Conservation (phyloP, 2,329 filamentous ascomycete species). For the Aspergillus alliaceus region DNA sequence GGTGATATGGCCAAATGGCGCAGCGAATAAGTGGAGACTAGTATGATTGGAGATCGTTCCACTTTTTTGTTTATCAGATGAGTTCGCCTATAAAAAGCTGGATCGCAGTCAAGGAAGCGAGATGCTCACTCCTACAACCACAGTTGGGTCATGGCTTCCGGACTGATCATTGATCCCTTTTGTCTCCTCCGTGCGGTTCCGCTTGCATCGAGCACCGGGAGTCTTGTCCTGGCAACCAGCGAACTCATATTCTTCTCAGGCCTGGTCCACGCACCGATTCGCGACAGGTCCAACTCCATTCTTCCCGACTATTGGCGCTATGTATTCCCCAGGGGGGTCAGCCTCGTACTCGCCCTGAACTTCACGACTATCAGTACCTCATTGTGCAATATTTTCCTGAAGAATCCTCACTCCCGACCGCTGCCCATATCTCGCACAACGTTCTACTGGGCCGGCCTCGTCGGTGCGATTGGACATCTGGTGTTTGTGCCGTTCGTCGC, state of each 20-base stretch:
- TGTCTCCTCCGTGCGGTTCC: not conserved
- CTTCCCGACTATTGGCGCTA: not conserved
- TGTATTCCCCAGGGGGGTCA: conserved; percentile 13
- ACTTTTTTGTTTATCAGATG: too few species aligned
- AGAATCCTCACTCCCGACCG: not conserved
- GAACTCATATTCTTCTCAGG: not conserved
- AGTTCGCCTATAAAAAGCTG: too few species aligned
- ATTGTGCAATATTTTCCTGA: conserved; percentile 7
- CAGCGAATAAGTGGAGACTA: not conserved
- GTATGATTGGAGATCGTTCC: too few species aligned
- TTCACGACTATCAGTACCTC: conserved; percentile 12
- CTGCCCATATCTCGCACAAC: conserved; percentile 4
- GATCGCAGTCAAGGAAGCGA: too few species aligned
- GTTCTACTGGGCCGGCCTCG: conserved; percentile 18
- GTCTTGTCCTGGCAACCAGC: not conserved
- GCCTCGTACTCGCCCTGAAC: conserved; percentile 13
- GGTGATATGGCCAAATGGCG: not conserved
- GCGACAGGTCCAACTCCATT: not conserved
- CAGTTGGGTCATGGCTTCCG: not conserved
- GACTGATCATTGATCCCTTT: not conserved
- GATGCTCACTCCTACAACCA: too few species aligned
- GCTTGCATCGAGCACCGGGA: not conserved
- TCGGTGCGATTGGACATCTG: conserved; percentile 14
- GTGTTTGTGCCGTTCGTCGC: conserved; percentile 18
- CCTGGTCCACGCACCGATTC: not conserved